Evolutionary conservation across 352 stramenopile genomes (phyloP), one percentile per base, ranked within the genome.

Genomic region (Saprolegnia diclina): DNA sequence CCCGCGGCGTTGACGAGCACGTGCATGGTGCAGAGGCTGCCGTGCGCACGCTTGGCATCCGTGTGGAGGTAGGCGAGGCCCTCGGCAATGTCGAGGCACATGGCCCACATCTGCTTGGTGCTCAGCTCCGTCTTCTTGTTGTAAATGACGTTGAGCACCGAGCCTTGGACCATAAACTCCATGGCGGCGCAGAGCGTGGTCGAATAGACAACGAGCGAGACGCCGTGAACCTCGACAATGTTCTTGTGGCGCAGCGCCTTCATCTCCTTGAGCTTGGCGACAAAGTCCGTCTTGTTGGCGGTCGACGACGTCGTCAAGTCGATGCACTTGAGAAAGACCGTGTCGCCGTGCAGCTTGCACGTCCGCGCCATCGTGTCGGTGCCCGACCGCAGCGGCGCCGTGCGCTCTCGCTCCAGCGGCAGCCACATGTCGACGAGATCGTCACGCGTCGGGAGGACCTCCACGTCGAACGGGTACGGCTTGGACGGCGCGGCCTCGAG

Each of bases 271-370:
- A 42, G 7, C 4, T 21, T 24, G 4, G 48, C 57, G 13, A 66
- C 16, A 26, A 66, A 66, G 37, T 21, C 57, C 7, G 14, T 21
- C 44, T 66, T 66, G 13, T 21, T 40, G 26, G 13, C 13, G 16
- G 38, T 54, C 18, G 21, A 55, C n/a, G 57, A 37, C 37, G 22
- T 22, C 22, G 22, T 56, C n/a, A 66, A 55, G 29, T 66, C 57
- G 19, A 66, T 54, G 57, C 57, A 66, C 35, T 66, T 66, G 42
- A 66, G 57, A 32, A 66, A 66, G 14, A 55, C 57, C 29, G 52
- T 54, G 38, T 22, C 35, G 24, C 42, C 57, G 16, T 55, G 19
- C 13, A 66, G 40, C 37, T 38, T 55, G n/a, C 35, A 13, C 11
- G 42, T 66, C 18, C 35, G n/a, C 0, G 38, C 26, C 37, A 22